Conservation (phyloP, 495 filamentous ascomycete genomes). For the Geopyxis carbonaria region DNA sequence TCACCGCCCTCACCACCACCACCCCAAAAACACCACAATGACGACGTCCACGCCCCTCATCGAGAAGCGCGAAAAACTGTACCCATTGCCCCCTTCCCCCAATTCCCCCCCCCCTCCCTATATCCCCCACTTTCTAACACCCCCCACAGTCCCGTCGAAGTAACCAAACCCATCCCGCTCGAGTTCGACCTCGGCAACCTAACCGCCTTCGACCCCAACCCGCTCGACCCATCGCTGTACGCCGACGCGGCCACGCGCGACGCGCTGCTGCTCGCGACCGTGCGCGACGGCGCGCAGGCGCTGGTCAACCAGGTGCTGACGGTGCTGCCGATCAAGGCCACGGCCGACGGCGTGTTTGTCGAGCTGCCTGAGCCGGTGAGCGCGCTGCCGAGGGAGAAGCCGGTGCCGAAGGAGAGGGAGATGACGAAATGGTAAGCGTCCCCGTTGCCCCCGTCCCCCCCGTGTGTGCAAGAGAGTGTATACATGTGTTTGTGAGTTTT, state of each 20-base stretch:
- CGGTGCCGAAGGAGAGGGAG: conserved; percentile 57
- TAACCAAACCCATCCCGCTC: conserved; percentile 71
- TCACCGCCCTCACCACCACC: not conserved
- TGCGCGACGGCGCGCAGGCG: conserved; percentile 72
- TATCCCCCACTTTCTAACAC: too few species aligned
- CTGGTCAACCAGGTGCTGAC: conserved; percentile 80
- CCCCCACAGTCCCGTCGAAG: conserved; percentile 31
- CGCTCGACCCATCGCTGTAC: conserved; percentile 34
- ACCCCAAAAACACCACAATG: not conserved
- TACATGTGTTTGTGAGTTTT: not conserved
- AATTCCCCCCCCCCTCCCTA: too few species aligned
- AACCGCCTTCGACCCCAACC: conserved; percentile 65
- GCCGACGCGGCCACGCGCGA: conserved; percentile 35
- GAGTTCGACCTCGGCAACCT: conserved; percentile 85
- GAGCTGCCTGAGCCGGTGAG: conserved; percentile 52
- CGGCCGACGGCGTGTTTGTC: conserved; percentile 52
- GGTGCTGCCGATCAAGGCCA: conserved; percentile 55
- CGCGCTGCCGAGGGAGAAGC: conserved; percentile 72
- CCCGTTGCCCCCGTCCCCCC: not conserved
- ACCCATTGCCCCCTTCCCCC: too few species aligned
- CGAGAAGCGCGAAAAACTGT: not conserved
- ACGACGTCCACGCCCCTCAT: not conserved
- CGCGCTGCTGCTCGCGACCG: conserved; percentile 42
- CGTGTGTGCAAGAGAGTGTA: not conserved
- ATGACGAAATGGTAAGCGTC: conserved; percentile 64